These are phyloP conservation scores for Dicorynia guianensis DNA, from an alignment of 306 rosid species.

Conservation along the genomic window DNA sequence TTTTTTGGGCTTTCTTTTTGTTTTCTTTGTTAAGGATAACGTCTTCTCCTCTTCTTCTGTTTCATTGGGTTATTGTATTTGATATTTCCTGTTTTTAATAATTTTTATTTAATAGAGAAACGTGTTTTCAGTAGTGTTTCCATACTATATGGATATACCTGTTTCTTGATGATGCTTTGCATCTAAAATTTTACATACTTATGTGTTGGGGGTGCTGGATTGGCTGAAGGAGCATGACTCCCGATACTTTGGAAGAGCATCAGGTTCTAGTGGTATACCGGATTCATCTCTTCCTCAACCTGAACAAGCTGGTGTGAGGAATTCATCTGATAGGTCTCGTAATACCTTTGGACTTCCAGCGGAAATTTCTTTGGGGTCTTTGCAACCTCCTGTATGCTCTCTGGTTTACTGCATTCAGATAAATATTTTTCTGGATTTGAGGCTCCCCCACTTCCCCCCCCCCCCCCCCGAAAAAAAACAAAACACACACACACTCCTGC, in stretches of 20 bases:
- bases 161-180: background rate
- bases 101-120: background rate
- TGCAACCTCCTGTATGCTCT: slow-evolving; percentile 78
- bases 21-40: background rate
- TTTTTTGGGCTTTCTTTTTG: background rate
- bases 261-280: slow-evolving; percentile 58
- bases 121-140: background rate
- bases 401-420: slow-evolving; percentile 42
- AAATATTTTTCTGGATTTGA: background rate
- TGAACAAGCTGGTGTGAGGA: slow-evolving; percentile 63
- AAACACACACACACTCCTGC: too few relatives aligned
- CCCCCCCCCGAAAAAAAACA: too few relatives aligned
- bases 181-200: slow-evolving; percentile 17
- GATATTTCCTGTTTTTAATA: background rate
- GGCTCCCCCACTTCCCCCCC: too few relatives aligned
- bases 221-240: slow-evolving; percentile 72
- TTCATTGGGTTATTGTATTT: background rate
- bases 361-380: slow-evolving; percentile 69
- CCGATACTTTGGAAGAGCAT: slow-evolving; percentile 68
- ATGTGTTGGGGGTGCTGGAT: slow-evolving; percentile 45
- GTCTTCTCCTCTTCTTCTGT: background rate
- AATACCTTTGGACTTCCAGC: slow-evolving; percentile 64
- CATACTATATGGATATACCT: slow-evolving; percentile 16
- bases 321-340: slow-evolving; percentile 60
- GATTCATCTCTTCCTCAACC: slow-evolving; percentile 62